Evolutionary conservation across 495 filamentous ascomycete genomes (phyloP), one percentile per base, ranked within the genome.

Genomic region (Hyaloscypha hepaticicola): DNA sequence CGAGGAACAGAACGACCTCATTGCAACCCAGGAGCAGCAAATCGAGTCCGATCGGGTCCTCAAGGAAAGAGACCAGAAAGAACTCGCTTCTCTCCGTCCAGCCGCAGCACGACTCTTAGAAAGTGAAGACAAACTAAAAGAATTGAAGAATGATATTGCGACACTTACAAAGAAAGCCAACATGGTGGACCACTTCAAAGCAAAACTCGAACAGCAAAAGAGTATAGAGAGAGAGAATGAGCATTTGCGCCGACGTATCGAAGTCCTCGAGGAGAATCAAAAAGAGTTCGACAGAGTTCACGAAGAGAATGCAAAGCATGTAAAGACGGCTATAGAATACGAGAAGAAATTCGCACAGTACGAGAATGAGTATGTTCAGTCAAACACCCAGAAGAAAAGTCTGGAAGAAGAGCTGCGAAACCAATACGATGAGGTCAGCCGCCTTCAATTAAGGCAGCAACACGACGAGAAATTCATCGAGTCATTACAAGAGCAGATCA

Each of bases 111-210:
- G 77, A 45, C 75, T 83, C 8, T 73, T 78, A 56, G 69, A 76
- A 33, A 69, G 80, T 22, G 71, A 80, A 38, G 82, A 84, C 69
- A 81, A 88, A 68, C 75, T 88, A 34, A 78, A 84, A 55, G 84
- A 90, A 63, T 81, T 94, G 41, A 88, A 87, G 63, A 85, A 83
- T 21, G 87, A 92, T 57, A 85, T 87, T 41, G 88, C 88, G 60
- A 85, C 92, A 64, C 82, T 94, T 8, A 79, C 83, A n/a, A 89
- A 90, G 74, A 91, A 91, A 72, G 88, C 91, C 27, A 96, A 92
- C 69, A 85, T 83, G 19, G 82, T 85, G 0, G 89, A 92, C 61
- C 88, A 90, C 63, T 88, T 88, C 68, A 85, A 87, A 66, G 86
- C 89, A 71, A 92, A 93, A 73, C 77, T 91, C 24, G 85, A 93